phyloP scores from a whole-genome alignment of 441 rosid genomes.

The Breynia disticha region DNA sequence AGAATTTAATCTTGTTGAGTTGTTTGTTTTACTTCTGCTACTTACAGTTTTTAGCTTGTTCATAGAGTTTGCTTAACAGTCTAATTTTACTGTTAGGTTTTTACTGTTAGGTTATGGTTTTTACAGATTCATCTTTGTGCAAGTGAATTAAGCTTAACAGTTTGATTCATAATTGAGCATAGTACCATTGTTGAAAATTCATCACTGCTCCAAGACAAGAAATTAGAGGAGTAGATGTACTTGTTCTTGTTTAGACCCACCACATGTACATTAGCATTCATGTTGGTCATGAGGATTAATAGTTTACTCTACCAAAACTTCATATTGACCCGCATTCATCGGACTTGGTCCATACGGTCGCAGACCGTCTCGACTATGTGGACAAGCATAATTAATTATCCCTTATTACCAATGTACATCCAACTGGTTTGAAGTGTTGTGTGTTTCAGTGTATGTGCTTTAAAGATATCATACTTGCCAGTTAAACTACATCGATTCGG shows the following conservation, averaged over 20 bases:
- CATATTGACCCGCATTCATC: conserved; percentile 7
- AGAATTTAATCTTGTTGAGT: too few relatives aligned
- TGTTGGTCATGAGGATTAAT: conserved; percentile 14
- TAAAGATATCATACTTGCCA: conserved; percentile 4
- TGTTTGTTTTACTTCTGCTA: too few relatives aligned
- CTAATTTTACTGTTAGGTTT: too few relatives aligned
- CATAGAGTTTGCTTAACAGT: too few relatives aligned
- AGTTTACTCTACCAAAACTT: neutral
- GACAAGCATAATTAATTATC: conserved; percentile 17
- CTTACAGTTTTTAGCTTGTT: too few relatives aligned
- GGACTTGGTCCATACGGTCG: conserved; percentile 8
- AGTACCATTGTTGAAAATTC: too few relatives aligned
- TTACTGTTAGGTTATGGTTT: too few relatives aligned
- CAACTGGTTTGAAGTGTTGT: conserved; percentile 7
- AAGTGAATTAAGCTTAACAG: too few relatives aligned
- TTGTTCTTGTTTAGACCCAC: conserved; percentile 26
- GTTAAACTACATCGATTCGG: conserved; percentile 9
- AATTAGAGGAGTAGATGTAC: conserved; percentile 21
- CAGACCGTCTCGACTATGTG: conserved; percentile 21
- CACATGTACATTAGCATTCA: conserved; percentile 9
- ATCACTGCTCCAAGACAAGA: conserved; percentile 17
- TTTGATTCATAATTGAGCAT: too few relatives aligned
- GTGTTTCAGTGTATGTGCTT: conserved; percentile 9
- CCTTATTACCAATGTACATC: conserved; percentile 9
- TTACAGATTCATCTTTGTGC: too few relatives aligned